phyloP scores from a whole-genome alignment of 768 basidiomycete genomes.

The Porphyrellus cyaneotinctus region DNA sequence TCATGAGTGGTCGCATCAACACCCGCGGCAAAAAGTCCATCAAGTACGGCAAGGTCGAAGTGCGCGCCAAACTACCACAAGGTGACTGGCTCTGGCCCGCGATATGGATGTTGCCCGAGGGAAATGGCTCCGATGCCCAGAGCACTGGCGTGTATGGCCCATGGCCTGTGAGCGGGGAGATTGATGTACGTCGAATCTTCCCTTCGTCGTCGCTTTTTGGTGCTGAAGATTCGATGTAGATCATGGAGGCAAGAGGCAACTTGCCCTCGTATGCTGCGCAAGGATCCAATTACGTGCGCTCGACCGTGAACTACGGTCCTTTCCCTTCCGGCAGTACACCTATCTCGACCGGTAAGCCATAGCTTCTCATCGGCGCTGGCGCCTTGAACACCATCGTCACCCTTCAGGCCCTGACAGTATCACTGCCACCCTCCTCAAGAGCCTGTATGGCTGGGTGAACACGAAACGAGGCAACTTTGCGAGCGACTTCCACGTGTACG shows the following conservation, averaged over 20 bases:
- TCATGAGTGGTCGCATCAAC: constrained; percentile 50
- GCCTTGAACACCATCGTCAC: background rate
- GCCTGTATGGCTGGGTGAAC: constrained; percentile 35
- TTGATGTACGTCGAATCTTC: constrained; percentile 42
- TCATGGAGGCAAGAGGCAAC: constrained; percentile 54
- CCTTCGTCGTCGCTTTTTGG: background rate
- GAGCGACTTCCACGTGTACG: constrained; percentile 49
- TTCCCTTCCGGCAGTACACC: constrained; percentile 33
- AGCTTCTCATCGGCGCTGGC: accelerated
- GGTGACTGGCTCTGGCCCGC: constrained; percentile 42
- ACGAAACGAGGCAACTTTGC: constrained; percentile 44
- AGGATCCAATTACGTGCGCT: constrained; percentile 47
- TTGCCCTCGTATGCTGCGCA: constrained; percentile 38
- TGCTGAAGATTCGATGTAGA: constrained; percentile 28
- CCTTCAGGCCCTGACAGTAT: constrained; percentile 7
- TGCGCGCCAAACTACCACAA: constrained; percentile 56
- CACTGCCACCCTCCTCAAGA: constrained; percentile 28
- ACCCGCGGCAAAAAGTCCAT: constrained; percentile 47
- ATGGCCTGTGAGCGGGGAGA: constrained; percentile 57
- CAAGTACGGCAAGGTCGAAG: constrained; percentile 55
- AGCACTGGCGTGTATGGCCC: constrained; percentile 25
- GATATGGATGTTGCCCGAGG: constrained; percentile 31
- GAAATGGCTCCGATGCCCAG: constrained; percentile 17
- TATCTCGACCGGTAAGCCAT: constrained; percentile 26
- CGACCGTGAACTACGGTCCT: constrained; percentile 68